Evolutionary conservation across 2,329 filamentous ascomycete species (phyloP), one percentile per base, ranked within the genome.

Genomic region (Colletotrichum abscissum): DNA sequence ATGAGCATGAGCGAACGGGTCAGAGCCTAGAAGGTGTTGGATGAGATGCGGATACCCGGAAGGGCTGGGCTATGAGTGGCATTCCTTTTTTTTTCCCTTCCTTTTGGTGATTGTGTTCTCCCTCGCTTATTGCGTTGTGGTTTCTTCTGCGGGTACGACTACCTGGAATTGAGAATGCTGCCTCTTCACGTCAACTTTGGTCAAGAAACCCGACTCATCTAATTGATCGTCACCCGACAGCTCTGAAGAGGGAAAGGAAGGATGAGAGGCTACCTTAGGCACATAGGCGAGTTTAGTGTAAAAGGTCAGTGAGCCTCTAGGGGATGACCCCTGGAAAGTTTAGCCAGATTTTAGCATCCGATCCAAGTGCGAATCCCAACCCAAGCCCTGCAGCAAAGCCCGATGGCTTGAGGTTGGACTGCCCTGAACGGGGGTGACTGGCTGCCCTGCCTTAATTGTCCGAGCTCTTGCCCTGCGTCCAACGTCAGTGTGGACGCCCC

Each of bases 271-370:
- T 26, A 26, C 26, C 26, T 26, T 26, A 26, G 26, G 26, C 26
- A 26, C 26, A 26, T 5, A 26, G 26, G 26, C 26, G 26, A 19
- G 42, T 49, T 49, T 33, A 22, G 38, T 42, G 38, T 42, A 8
- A 42, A 33, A 38, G 8, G 46, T 22, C 56, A 30, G 63, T 33
- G 63, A 46, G 60, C 60, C 60, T 60, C 46, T 63, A 73, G 70
- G 46, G 60, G 70, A 56, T 70, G 38, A 65, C 71, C 71, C 71
- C 71, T 70, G 71, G 57, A 71, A 65, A 57, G 60, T 35, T 63
- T 33, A 35, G 63, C 56, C 46, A 58, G 49, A 19, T 63, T 68
- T 63, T 57, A 73, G 66, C 55, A 64, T 59, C 55, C 57, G 66
- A 69, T 70, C 59, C 52, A 57, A 26, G 63, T 69, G 67, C 19